A percentile compares a stretch with the other conserved stretches of the same genome.
phyloP scores from a whole-genome alignment of 768 basidiomycete genomes.

The Cyathus striatus region DNA sequence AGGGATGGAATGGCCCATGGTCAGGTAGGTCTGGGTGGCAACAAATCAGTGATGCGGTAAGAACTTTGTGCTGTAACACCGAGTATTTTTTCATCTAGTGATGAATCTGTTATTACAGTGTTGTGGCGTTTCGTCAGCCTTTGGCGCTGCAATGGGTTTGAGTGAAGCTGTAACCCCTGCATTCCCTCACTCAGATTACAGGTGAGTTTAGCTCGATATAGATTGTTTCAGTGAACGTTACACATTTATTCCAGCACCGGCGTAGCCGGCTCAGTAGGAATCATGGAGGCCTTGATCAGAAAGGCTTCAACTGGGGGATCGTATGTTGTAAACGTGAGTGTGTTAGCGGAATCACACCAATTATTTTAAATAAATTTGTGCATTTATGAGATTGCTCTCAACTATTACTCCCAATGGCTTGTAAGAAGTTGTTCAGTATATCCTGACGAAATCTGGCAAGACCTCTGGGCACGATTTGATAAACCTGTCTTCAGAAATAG shows the following conservation, averaged over 20 bases:
- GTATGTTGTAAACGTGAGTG: neutral
- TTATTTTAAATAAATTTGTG: neutral
- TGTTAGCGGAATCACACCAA: neutral
- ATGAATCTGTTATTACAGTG: no score
- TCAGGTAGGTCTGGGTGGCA: constrained; percentile 15
- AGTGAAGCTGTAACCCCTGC: neutral
- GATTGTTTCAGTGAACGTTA: neutral
- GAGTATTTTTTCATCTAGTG: no score
- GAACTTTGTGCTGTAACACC: no score
- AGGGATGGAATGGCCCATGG: constrained; percentile 21
- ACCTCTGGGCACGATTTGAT: neutral
- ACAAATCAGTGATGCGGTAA: constrained; percentile 8
- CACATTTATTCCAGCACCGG: neutral
- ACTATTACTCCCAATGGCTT: neutral
- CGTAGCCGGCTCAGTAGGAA: neutral
- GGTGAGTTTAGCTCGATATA: neutral
- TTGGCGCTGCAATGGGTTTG: neutral
- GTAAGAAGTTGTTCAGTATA: neutral
- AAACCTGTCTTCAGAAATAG: neutral
- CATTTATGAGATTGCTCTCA: neutral
- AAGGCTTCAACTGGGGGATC: neutral
- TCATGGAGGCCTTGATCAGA: neutral
- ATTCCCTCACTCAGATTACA: neutral
- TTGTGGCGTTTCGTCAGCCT: neutral
- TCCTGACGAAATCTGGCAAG: neutral